Base-by-base conservation (phyloP, 2,329 filamentous ascomycete genomes). In the Huntiella decipiens region DNA sequence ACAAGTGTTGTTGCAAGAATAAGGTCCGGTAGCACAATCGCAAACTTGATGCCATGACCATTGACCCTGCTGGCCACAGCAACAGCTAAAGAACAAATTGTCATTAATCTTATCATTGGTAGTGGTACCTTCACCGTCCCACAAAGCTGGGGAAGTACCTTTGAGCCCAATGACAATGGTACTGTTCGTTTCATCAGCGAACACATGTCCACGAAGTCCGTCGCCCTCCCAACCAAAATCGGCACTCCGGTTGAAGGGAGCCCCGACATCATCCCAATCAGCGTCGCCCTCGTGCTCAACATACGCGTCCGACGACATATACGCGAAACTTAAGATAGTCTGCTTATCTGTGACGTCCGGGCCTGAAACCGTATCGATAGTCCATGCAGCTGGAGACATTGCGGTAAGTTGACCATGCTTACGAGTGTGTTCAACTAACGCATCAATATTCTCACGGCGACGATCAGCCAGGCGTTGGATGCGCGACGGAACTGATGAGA, bases 71-170 rank as follows among this genome's bases (percentile, higher is more conserved):
- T 95, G 86, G 3, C 77, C 91, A 62, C 91, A 98, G 61, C 91
- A 98, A 64, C 91, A 98, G 57, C 87, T 93, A 64, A 95, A 95
- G 62, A 93, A 94, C 7, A 98, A 69, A 58, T 98, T 98, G 62
- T 98, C 91, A 59, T 96, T 98, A 56, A 87, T 68, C 65, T 98
- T 98, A 64, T 98, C 91, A 54, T 94, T 94, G 19, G 86, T 93
- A 0, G 88, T 96, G 1, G 91, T 96, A 44, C 87, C 88, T 34
- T 88, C 82, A n/a, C 91, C 91, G 59, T 96, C 88, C 57, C 95
- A 96, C 3, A 96, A 78, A 10, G 91, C 88, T 2, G 80, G 75
- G 1, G 79, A 83, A 0, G 87, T 95, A 45, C 88, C 91, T 63
- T 98, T 98, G 47, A 98, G 63, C 4, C 85, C 87, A 52, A 96